Evolutionary conservation across 1,284 basidiomycete genomes (phyloP), one percentile per base, ranked within the genome.

Genomic region (Polyporus tsugae): DNA sequence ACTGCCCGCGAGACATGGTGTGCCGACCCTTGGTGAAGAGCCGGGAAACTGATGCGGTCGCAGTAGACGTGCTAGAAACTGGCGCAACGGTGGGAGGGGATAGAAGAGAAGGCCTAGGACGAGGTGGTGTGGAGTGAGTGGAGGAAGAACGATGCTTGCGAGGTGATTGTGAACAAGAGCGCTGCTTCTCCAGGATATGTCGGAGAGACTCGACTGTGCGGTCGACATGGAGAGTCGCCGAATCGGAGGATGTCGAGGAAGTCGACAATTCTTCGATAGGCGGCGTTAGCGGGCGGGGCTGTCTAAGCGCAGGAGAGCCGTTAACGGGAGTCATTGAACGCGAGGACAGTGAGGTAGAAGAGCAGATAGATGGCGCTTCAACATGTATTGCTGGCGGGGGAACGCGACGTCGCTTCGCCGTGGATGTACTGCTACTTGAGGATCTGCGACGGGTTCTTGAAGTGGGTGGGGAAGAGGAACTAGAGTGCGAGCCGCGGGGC

Each of bases 41-140:
- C 17, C 89, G 83, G 19, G 91, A 92, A 63, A 94, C 83, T 49
- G 88, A 90, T 0, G 92, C 92, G 0, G 92, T 94, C 0, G 92
- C 89, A 6, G 83, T 91, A 4, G 90, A 91, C 1, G 89, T 90
- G 35, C 86, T 83, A 6, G 86, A 82, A 33, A 84, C 79, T 4
- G 90, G 82, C 3, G 78, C 78, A 1, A 88, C 86, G 5, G 84
- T 80, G 0, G 91, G 88, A 9, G 77, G 76, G 10, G 64, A 69
- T 19, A 79, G 73, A 17, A 77, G 70, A 1, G 77, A 63, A 1
- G 78, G 78, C 17, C 81, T 72, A 19, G 85, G 84, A 53, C 79
- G 76, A 66, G 77, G 80, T 78, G 70, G 79, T 72, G 73, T 82
- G 79, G 67, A 59, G 10, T 38, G 49, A 11, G 63, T 64, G 38